Base-by-base conservation (phyloP, 192 early-diverging fungal genomes). In the Coemansia sp. region DNA sequence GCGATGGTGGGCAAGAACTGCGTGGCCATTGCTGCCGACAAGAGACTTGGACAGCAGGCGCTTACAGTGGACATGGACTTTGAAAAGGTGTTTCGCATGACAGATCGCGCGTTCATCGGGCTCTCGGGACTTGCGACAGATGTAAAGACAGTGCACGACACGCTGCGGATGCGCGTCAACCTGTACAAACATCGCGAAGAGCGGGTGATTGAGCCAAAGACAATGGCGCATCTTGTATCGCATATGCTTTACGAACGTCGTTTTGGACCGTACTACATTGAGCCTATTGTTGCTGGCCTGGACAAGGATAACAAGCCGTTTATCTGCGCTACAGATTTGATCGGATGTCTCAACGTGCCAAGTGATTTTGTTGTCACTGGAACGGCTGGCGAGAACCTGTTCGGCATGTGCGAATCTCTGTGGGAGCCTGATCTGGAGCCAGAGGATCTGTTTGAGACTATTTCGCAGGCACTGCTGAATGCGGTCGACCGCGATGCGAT, bases 1-100 rank as follows among this genome's bases (percentile, higher is more conserved):
- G 96, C 94, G 58, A 97, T 99, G 95, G 87, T 87, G 45, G 97
- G 97, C 77, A 98, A 99, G 84, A 88, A 93, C 83, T 99, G 97
- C 75, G 95, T 99, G 11, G 97, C 96, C 33, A 97, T 99, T 71
- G 97, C 93, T 0, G 85, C 94, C 18, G 97, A 99, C 81, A 91
- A 92, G 57, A 89, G 96, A 57, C 88, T 99, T 52, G 97, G 97
- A 54, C 85, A 91, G 52, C 93, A 96, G 67, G 89, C 89, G 64
- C 85, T 96, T 87, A 97, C 95, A 14, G 87, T 98, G n/a, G 87
- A 90, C 54, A 97, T 89, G 45, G 88, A 97, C 56, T 99, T 99
- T 77, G 85, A 93, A 82, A 99, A 98, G 85, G 87, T 97, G 56
- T 98, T 94, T 67, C 83, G 85, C 30, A 87, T 91, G 56, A 93